Conservation (phyloP, 2,329 filamentous ascomycete species). For the Xylariaceae sp. region DNA sequence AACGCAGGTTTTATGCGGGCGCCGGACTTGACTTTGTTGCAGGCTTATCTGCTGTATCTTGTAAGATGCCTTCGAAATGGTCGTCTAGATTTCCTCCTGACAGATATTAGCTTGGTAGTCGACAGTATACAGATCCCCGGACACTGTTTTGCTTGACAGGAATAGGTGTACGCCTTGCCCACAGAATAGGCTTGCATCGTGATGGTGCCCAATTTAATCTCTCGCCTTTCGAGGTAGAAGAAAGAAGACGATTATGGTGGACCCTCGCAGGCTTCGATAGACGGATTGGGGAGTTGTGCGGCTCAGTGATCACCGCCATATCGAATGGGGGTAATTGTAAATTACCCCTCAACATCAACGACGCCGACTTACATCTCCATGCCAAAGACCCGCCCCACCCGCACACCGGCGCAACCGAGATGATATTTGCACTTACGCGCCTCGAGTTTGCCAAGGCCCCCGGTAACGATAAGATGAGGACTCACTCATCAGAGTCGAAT, state of each 20-base stretch:
- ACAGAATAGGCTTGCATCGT: slow-evolving; percentile 69
- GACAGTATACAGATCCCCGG: slow-evolving; percentile 62
- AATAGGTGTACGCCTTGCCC: slow-evolving; percentile 67
- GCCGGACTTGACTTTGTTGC: slow-evolving; percentile 65
- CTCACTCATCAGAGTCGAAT: slow-evolving; percentile 35
- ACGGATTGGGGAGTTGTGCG: slow-evolving; percentile 68
- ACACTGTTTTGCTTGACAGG: slow-evolving; percentile 64
- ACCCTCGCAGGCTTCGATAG: slow-evolving; percentile 69
- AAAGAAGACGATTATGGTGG: slow-evolving; percentile 76
- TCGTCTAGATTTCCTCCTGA: slow-evolving; percentile 30
- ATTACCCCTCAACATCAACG: slow-evolving; percentile 63
- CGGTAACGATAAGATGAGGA: slow-evolving; percentile 48
- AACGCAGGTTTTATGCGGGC: slow-evolving; percentile 69
- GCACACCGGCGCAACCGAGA: slow-evolving; percentile 58
- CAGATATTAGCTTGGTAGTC: slow-evolving; percentile 53
- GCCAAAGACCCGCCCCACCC: slow-evolving; percentile 56
- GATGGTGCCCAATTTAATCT: slow-evolving; percentile 58
- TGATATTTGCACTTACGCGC: slow-evolving; percentile 61
- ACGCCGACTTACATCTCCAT: slow-evolving; percentile 60
- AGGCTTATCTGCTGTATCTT: slow-evolving; percentile 69
- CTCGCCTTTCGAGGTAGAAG: slow-evolving; percentile 65
- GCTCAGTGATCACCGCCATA: slow-evolving; percentile 59
- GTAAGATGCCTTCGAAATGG: slow-evolving; percentile 43
- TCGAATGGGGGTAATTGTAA: slow-evolving; percentile 58
- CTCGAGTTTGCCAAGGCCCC: slow-evolving; percentile 61